Conservation (phyloP, 345 rosid genomes). For the Murraya koenigii region DNA sequence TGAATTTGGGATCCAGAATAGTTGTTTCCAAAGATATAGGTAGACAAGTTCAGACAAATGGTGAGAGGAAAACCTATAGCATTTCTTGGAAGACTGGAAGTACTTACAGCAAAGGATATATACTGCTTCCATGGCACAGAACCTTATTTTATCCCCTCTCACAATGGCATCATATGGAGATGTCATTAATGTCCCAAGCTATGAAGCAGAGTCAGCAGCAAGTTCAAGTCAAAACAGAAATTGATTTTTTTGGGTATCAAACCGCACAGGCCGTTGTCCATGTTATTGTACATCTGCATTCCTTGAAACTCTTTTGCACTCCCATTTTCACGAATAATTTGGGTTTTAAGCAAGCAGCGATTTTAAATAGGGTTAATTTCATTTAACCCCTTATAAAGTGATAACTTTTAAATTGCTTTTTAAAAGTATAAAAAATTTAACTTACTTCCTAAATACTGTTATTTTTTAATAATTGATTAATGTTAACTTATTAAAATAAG, state of each 20-base stretch:
- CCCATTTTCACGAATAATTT: constrained; percentile 26
- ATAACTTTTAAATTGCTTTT: too few species aligned
- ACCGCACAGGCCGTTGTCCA: constrained; percentile 14
- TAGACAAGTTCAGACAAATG: constrained; percentile 70
- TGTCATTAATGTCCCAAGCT: constrained; percentile 47
- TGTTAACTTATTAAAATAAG: too few species aligned
- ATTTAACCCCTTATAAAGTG: too few species aligned
- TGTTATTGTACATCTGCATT: constrained; percentile 15
- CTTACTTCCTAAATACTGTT: too few species aligned
- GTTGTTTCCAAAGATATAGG: constrained; percentile 68
- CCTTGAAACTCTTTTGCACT: background rate
- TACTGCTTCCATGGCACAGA: constrained; percentile 44
- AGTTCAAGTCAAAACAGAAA: constrained; percentile 40
- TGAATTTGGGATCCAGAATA: constrained; percentile 90
- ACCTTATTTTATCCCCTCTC: constrained; percentile 65
- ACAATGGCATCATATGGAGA: constrained; percentile 89
- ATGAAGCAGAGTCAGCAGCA: constrained; percentile 55
- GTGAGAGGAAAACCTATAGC: constrained; percentile 80
- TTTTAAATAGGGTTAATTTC: too few species aligned
- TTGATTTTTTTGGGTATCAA: background rate
- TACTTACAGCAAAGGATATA: constrained; percentile 61
- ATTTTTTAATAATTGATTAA: too few species aligned
- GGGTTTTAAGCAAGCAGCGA: constrained; percentile 15
- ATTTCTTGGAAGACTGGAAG: constrained; percentile 66
- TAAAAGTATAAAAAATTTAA: too few species aligned